A percentile compares a stretch with the other conserved stretches of the same genome.
Evolutionary conservation across 495 filamentous ascomycete genomes (phyloP).

Genomic region (Podospora pseudoanserina): DNA sequence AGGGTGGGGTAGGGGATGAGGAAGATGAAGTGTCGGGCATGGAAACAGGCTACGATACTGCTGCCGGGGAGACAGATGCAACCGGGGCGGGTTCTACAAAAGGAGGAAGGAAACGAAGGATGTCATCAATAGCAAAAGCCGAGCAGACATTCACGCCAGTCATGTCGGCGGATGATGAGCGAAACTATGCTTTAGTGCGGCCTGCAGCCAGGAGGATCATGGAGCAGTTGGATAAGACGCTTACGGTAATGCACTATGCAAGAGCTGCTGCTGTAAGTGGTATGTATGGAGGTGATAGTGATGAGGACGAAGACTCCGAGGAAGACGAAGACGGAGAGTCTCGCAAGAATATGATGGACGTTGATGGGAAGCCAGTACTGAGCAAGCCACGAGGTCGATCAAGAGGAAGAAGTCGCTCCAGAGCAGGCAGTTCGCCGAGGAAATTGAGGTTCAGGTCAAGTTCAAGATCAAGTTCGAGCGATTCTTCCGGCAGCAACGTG

Average conservation of each 20-base stretch:
- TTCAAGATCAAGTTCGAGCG: conserved; percentile 3
- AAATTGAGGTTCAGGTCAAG: not conserved
- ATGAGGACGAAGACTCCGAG: conserved; percentile 22
- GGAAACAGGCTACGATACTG: not conserved
- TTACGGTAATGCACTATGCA: conserved; percentile 63
- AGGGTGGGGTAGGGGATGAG: conserved; percentile 12
- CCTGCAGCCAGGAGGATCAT: conserved; percentile 65
- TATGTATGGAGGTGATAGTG: conserved; percentile 34
- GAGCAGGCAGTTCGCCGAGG: not conserved
- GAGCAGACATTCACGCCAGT: conserved; percentile 24
- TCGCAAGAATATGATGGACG: not conserved
- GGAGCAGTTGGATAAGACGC: conserved; percentile 59
- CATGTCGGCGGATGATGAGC: conserved; percentile 52
- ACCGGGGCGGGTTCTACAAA: not conserved
- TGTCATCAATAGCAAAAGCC: conserved; percentile 11
- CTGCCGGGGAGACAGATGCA: not conserved
- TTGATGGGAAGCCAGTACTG: not conserved
- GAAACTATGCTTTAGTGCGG: conserved; percentile 55
- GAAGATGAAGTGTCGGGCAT: not conserved
- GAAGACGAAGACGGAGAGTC: not conserved
- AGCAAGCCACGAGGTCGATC: conserved; percentile 4
- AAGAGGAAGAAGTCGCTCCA: not conserved
- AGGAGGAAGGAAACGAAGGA: not conserved
- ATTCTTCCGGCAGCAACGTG: conserved; percentile 4
- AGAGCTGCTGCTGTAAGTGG: conserved; percentile 43